Base-by-base conservation (phyloP, 352 stramenopile genomes). In the Nothophytophthora sp. region DNA sequence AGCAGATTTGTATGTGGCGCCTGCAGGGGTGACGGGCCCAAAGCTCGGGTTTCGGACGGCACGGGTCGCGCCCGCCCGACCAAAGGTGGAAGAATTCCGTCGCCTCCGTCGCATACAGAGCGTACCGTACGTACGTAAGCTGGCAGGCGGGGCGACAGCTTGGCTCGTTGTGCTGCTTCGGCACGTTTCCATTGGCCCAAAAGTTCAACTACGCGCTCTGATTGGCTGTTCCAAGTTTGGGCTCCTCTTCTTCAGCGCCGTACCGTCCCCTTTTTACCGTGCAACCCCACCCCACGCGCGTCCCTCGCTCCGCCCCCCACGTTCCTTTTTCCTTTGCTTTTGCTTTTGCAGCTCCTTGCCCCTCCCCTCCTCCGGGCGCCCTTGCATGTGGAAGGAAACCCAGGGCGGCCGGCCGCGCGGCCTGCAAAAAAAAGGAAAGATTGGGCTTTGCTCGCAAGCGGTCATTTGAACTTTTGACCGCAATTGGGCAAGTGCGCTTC, bases 391-490 rank as follows among this genome's bases (percentile, higher is more conserved):
- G n/a, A n/a, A n/a, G n/a, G n/a, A n/a, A n/a, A n/a, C n/a, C n/a
- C n/a, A n/a, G n/a, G n/a, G n/a, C n/a, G n/a, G n/a, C n/a, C n/a
- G n/a, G n/a, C n/a, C n/a, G n/a, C n/a, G n/a, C n/a, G n/a, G n/a
- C n/a, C n/a, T n/a, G n/a, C n/a, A 51, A 50, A 60, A 60, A 64
- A 64, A 72, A 67, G 51, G 63, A 68, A 65, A 72, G 52, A 64
- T 68, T 68, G 51, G 25, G 22, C 27, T 20, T 15, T 38, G 51
- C 29, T 27, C n/a, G 30, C 25, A 42, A 38, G 56, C 64, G 64
- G 54, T 82, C 78, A 89, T 89, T 89, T 80, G 66, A 75, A 74
- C 57, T 80, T 89, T 87, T 51, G 41, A 73, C 56, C 56, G 64
- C 33, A 58, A 68, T 71, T 57, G 67, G 55, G 62, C 73, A 83